Conservation (phyloP, 1,284 basidiomycete species). For the Cerioporus squamosus region DNA sequence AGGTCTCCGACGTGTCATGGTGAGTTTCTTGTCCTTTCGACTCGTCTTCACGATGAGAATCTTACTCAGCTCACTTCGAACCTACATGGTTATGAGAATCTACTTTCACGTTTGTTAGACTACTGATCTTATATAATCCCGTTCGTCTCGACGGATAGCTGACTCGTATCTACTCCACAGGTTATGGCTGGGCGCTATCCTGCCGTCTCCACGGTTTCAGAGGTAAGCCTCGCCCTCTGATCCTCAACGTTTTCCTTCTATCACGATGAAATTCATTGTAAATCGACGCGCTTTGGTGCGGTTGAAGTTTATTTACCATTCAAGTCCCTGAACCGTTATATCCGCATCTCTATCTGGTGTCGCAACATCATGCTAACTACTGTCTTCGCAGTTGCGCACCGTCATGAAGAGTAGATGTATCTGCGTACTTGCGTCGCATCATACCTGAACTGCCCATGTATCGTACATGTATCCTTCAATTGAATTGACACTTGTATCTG, state of each 20-base stretch:
- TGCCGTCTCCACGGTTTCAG: neutral
- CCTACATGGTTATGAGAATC: constrained; percentile 51
- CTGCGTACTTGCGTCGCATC: no score
- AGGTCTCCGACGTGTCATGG: neutral
- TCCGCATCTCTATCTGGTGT: constrained; percentile 2
- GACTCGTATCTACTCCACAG: no score
- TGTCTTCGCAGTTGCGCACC: no score
- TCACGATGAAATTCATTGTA: constrained; percentile 54
- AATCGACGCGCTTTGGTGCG: constrained; percentile 61
- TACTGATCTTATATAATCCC: neutral
- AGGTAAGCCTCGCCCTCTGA: neutral
- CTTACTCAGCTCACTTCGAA: constrained; percentile 70
- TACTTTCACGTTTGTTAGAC: neutral
- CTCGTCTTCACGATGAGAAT: constrained; percentile 45
- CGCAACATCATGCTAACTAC: no score
- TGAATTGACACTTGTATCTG: no score
- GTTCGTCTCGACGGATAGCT: neutral
- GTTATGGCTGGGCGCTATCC: no score
- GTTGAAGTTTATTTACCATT: constrained; percentile 70
- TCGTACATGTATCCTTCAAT: no score
- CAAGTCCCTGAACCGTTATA: constrained; percentile 65
- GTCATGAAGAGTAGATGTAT: no score
- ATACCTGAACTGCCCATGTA: no score
- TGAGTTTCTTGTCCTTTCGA: neutral
- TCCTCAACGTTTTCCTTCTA: constrained; percentile 9